Evolutionary conservation across 1,284 basidiomycete genomes (phyloP), one percentile per base, ranked within the genome.

Genomic region (Ganoderma lucidum): DNA sequence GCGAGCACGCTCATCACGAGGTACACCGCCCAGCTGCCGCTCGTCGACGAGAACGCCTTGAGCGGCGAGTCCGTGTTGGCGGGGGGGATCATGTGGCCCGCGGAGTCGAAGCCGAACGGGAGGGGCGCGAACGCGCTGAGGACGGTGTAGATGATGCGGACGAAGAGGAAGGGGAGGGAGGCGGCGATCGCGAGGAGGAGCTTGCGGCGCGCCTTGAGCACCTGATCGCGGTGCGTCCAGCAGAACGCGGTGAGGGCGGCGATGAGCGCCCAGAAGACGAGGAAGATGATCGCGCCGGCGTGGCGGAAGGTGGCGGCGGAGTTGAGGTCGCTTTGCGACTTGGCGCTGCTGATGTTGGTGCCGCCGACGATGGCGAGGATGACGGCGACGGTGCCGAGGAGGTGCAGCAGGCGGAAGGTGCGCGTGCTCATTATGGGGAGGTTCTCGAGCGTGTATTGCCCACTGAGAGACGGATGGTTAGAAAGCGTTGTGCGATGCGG

Each of bases 81-180:
- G 8, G 62, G 61, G 1, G 62, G 61, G 2, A 65, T 67, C 19
- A 63, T 60, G 39, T 71, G 53, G 1, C 71, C 35, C 2, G 61
- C 70, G 51, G 67, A 37, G n/a, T 60, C 39, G 66, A 75, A 63
- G 32, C 53, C 44, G 56, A 65, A 55, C 12, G 64, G 53, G 2
- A 62, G 28, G 2, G 77, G 76, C 3, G 75, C 67, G 76, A 83
- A 89, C 6, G 86, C 84, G 56, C 85, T 81, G 55, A 91, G 81
- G 48, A 89, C 78, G 56, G 81, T 80, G 75, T 89, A 89, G 6
- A 87, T 80, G 53, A 87, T 81, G 56, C 90, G 87, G 48, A 87
- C 83, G 15, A 83, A 85, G 53, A 92, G 81, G 79, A 90, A 87
- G 10, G 89, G 88, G 19, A 91, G 78, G 5, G 87, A 87, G 60